Conservation (phyloP, 768 basidiomycete species). For the Mycena epipterygia region DNA sequence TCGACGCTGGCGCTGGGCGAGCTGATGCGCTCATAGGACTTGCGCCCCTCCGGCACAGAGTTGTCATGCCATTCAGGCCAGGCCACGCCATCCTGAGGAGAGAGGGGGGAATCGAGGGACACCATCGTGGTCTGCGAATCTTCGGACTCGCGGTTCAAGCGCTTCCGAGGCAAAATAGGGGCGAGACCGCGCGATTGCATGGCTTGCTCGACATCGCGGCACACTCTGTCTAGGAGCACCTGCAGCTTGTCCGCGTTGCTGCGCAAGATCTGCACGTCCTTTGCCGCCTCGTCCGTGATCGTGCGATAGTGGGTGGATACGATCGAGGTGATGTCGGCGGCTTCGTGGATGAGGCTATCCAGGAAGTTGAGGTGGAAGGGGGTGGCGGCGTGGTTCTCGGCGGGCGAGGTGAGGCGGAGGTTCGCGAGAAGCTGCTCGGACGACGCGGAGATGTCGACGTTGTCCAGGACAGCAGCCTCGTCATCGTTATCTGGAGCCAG, state of each 20-base stretch:
- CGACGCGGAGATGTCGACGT: conserved; percentile 60
- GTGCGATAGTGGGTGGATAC: conserved; percentile 66
- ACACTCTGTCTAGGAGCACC: conserved; percentile 58
- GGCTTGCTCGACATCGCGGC: conserved; percentile 61
- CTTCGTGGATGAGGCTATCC: conserved; percentile 61
- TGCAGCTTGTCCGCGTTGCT: conserved; percentile 59
- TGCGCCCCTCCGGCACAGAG: not conserved
- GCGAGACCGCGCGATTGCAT: conserved; percentile 52
- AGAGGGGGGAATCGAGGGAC: conserved; percentile 28
- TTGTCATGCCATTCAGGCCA: conserved; percentile 7
- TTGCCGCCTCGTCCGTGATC: conserved; percentile 64
- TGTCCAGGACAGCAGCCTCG: conserved; percentile 51
- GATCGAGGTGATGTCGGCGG: conserved; percentile 58
- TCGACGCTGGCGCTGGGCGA: conserved; percentile 7
- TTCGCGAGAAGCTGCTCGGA: conserved; percentile 66
- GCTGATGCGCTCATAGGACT: conserved; percentile 8
- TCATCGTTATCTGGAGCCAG: conserved; percentile 42
- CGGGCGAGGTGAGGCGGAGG: conserved; percentile 64
- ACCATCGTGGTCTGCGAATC: conserved; percentile 75
- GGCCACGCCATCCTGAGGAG: not conserved
- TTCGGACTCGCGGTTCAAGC: conserved; percentile 71
- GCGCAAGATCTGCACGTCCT: conserved; percentile 64
- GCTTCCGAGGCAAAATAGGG: conserved; percentile 39
- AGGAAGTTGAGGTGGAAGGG: conserved; percentile 58
- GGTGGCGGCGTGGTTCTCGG: conserved; percentile 53